A percentile compares a stretch with the other conserved stretches of the same genome.
phyloP scores from a whole-genome alignment of 2,329 filamentous ascomycete genomes.

The Monosporascus sp. region DNA sequence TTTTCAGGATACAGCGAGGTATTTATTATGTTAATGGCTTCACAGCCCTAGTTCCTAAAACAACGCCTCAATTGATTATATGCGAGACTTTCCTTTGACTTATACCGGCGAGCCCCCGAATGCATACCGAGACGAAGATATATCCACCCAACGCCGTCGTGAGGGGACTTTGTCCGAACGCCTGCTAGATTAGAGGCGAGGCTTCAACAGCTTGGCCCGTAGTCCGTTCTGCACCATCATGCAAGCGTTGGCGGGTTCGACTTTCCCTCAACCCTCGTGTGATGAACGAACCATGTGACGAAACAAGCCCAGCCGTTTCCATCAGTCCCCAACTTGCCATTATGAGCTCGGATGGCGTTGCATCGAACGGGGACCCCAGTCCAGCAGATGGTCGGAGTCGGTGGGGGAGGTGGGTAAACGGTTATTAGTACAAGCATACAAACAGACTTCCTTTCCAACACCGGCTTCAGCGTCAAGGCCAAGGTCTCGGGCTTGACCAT shows the following conservation, averaged over 20 bases:
- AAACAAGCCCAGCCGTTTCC: too few relatives aligned
- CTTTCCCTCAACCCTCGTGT: too few relatives aligned
- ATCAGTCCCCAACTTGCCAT: too few relatives aligned
- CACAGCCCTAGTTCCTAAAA: background rate
- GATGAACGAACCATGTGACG: too few relatives aligned
- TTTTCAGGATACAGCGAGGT: background rate
- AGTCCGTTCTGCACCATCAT: too few relatives aligned
- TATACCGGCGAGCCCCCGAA: background rate
- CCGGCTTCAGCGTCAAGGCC: background rate
- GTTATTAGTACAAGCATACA: slow-evolving; percentile 25
- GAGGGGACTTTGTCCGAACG: background rate
- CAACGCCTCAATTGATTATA: background rate
- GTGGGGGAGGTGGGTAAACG: slow-evolving; percentile 8
- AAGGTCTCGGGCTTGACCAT: too few relatives aligned
- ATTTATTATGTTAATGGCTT: background rate
- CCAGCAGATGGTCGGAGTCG: background rate
- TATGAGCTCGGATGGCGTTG: too few relatives aligned
- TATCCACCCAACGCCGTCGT: background rate
- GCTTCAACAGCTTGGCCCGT: background rate
- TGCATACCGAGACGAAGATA: background rate
- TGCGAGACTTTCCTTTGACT: background rate
- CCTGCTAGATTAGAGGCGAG: background rate
- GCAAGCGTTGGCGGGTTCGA: too few relatives aligned
- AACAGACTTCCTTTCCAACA: slow-evolving; percentile 10
- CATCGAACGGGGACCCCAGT: too few relatives aligned